Conservation (phyloP, 2,329 filamentous ascomycete species). For the Aureobasidium mangrovei region DNA sequence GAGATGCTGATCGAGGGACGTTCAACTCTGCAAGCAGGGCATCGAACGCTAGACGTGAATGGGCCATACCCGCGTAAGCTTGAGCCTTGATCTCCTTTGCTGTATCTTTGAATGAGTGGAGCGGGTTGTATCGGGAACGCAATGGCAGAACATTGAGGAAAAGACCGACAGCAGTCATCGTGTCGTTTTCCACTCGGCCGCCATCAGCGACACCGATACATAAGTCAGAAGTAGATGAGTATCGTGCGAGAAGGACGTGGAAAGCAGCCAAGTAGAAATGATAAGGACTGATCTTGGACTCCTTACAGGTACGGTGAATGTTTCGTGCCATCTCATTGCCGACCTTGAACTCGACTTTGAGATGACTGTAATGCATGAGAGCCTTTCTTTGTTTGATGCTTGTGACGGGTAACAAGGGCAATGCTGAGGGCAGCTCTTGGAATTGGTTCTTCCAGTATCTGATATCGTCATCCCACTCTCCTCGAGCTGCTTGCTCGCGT, state of each 20-base stretch:
- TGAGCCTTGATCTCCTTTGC: constrained; percentile 17
- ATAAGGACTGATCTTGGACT: constrained; percentile 20
- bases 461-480: not conserved
- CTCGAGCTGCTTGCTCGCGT: not conserved
- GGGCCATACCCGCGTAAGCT: constrained; percentile 19
- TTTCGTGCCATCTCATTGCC: not conserved
- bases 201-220: constrained; percentile 37
- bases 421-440: too few relatives aligned
- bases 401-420: too few relatives aligned
- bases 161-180: constrained; percentile 28
- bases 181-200: constrained; percentile 24
- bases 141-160: constrained; percentile 35
- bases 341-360: too few relatives aligned
- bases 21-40: constrained; percentile 26
- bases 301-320: constrained; percentile 1
- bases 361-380: too few relatives aligned
- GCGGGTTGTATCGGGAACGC: constrained; percentile 18
- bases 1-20: constrained; percentile 18
- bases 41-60: constrained; percentile 28
- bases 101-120: constrained; percentile 18
- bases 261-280: constrained; percentile 32
- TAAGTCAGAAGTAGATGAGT: constrained; percentile 25
- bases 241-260: constrained; percentile 24
- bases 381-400: too few relatives aligned
- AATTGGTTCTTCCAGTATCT: too few relatives aligned